These are phyloP conservation scores for Sarocladium brachiariae DNA, from an alignment of 2,329 filamentous ascomycete genomes.

Conservation along the genomic window DNA sequence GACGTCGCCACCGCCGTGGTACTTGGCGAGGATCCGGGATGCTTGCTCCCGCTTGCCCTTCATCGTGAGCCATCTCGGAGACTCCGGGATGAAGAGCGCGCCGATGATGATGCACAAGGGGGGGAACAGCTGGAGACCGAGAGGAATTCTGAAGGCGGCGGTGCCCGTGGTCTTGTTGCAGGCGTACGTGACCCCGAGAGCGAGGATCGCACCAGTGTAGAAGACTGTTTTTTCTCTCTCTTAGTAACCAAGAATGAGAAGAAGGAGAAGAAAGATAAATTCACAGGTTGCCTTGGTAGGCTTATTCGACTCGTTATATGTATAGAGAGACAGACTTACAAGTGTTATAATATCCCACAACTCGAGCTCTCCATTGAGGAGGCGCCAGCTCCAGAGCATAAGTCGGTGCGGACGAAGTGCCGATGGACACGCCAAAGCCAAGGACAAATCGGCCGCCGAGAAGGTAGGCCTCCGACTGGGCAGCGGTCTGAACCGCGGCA, in stretches of 20 bases:
- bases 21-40: constrained; percentile 8
- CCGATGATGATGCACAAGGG: constrained; percentile 8
- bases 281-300: too few species aligned
- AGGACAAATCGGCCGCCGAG: constrained; percentile 47
- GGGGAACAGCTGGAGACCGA: background rate
- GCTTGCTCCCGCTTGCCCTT: background rate
- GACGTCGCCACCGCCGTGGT: constrained; percentile 6
- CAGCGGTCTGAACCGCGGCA: constrained; percentile 30
- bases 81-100: constrained; percentile 16
- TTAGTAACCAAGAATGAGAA: too few species aligned
- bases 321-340: constrained; percentile 20
- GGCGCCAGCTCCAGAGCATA: constrained; percentile 44
- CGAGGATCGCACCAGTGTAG: constrained; percentile 6
- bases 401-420: constrained; percentile 30
- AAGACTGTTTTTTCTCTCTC: constrained; percentile 36
- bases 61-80: constrained; percentile 19
- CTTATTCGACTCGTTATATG: constrained; percentile 22
- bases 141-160: background rate
- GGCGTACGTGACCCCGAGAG: constrained; percentile 4
- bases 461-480: constrained; percentile 31
- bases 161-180: background rate
- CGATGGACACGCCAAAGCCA: constrained; percentile 42
- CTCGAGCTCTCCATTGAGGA: constrained; percentile 40
- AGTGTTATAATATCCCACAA: constrained; percentile 33
- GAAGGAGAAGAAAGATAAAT: too few species aligned